These are phyloP conservation scores for Diplodia mutila DNA, from an alignment of 2,329 filamentous ascomycete species.

Conservation along the genomic window DNA sequence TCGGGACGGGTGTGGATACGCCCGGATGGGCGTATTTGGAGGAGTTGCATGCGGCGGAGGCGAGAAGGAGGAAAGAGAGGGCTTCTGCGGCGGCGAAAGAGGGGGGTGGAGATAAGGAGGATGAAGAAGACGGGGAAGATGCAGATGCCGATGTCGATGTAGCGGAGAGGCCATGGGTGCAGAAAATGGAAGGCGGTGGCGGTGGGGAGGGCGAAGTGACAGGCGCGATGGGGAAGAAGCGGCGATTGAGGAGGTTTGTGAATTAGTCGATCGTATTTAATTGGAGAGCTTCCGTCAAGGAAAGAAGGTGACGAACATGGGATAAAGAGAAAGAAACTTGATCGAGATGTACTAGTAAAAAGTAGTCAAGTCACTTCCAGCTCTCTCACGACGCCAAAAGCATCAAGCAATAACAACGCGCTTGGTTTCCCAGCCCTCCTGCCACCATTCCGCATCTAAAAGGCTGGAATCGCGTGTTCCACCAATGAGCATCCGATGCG, in stretches of 20 bases:
- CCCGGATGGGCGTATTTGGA: constrained; percentile 43
- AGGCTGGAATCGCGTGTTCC: no score
- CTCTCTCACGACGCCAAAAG: no score
- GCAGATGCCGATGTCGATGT: not conserved
- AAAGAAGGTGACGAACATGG: no score
- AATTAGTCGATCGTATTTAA: no score
- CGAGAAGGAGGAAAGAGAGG: not conserved
- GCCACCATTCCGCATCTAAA: no score
- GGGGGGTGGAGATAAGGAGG: not conserved
- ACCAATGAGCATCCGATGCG: no score
- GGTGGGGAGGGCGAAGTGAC: not conserved
- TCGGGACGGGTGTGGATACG: constrained; percentile 36
- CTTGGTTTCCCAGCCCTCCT: no score
- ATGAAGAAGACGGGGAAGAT: not conserved
- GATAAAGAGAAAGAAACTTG: no score
- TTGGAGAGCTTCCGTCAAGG: no score
- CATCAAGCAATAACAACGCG: no score
- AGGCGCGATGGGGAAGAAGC: constrained; percentile 15
- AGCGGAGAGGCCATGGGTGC: constrained; percentile 14
- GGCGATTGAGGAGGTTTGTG: constrained; percentile 24
- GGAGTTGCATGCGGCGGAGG: constrained; percentile 31
- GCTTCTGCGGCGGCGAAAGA: not conserved
- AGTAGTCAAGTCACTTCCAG: no score
- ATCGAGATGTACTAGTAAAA: no score
- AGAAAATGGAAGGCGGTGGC: constrained; percentile 8